Base-by-base conservation (phyloP, 208 protist species). In the Acanthamoeba castellanii region DNA sequence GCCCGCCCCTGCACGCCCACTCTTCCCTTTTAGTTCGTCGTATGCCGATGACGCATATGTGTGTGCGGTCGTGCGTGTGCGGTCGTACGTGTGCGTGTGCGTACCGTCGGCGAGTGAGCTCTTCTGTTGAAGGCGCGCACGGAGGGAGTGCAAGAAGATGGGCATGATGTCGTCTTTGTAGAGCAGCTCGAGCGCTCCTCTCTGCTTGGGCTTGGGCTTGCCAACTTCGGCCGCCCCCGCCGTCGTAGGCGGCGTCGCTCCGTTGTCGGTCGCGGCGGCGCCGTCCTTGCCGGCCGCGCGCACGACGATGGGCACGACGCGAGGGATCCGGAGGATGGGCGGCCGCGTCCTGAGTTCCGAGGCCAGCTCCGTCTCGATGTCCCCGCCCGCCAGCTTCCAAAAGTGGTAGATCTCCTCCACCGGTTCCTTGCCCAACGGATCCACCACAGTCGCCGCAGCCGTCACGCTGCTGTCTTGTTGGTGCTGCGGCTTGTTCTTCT, bases 321-420 rank as follows among this genome's bases (percentile, higher is more conserved):
- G 34, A 20, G 93, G 95, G n/a, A 96, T 47, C 22, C 94, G 95
- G 32, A 95, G 93, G 7, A 95, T 95, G 0, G 93, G 94, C 74
- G 95, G 94, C 37, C 50, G 50, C 8, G 84, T 47, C 68, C 87
- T 94, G 2, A 93, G 30, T 27, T 68, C 8, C 55, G 55, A 6
- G 78, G 84, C 34, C 30, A 95, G 59, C 59, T 96, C 96, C 20
- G 81, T 84, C 37, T 96, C 96, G 20, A 96, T 68, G 30, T 95
- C 87, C 16, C 96, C 96, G 8, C 94, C 94, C 20, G 92, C 50
- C 18, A 96, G 68, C 42, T 95, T 93, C 96, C 96, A 96, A 18
- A 96, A 68, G 57, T 96, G 95, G 45, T 94, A 94, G 30, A 94
- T 82, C 70, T 94, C 68, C 37, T 55, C 59, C 13, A 94, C 42